Evolutionary conservation across 2,329 filamentous ascomycete species (phyloP).

Genomic region (Fusarium proliferatum): DNA sequence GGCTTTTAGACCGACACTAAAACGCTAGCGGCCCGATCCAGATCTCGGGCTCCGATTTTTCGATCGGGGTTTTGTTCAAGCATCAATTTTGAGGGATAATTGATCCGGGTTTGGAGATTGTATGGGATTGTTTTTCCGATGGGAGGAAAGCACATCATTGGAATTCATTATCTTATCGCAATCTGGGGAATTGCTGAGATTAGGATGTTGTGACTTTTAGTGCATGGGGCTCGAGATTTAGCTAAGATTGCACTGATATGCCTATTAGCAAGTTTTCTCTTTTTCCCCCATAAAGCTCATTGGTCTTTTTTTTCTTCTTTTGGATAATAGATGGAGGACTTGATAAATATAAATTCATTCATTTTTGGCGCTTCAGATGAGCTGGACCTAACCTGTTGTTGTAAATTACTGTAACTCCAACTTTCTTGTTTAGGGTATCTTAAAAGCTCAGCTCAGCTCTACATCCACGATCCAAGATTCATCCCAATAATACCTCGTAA

Average conservation of each 20-base stretch:
- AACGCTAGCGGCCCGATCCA: slow-evolving; percentile 14
- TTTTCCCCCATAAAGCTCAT: too few relatives aligned
- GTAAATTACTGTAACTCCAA: fast-evolving
- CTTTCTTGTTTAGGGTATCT: neutral
- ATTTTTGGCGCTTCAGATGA: too few relatives aligned
- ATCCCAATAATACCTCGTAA: too few relatives aligned
- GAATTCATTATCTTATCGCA: neutral
- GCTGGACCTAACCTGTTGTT: fast-evolving
- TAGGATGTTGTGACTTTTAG: too few relatives aligned
- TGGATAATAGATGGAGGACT: too few relatives aligned
- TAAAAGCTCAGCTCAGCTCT: too few relatives aligned
- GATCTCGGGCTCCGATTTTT: slow-evolving; percentile 5
- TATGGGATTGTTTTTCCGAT: neutral
- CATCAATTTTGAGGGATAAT: neutral
- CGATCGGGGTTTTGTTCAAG: neutral
- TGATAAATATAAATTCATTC: too few relatives aligned
- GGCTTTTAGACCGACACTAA: slow-evolving; percentile 1
- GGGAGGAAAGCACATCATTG: fast-evolving
- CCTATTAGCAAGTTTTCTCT: too few relatives aligned
- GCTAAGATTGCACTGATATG: too few relatives aligned
- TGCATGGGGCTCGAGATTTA: too few relatives aligned
- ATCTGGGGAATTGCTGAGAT: neutral
- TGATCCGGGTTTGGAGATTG: neutral
- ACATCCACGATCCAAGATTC: too few relatives aligned
- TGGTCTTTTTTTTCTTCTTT: too few relatives aligned